A percentile compares a stretch with the other conserved stretches of the same genome.
Evolutionary conservation across 2,329 filamentous ascomycete species (phyloP).

Genomic region (Arachnopeziza araneosa): DNA sequence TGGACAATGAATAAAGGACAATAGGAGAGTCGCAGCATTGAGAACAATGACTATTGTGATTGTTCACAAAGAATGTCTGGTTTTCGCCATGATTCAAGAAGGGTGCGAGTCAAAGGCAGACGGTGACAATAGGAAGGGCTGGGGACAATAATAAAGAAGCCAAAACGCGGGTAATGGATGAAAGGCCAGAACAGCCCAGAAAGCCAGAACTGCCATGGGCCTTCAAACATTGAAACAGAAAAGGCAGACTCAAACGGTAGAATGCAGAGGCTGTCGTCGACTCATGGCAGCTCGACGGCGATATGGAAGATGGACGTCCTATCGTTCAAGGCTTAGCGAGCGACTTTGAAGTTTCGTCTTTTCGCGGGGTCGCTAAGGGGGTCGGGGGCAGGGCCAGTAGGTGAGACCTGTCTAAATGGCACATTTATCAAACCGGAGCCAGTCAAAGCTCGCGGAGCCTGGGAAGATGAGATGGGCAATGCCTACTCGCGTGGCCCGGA

Average conservation of each 20-base stretch:
- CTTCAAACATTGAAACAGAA: slow-evolving; percentile 18
- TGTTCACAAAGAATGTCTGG: slow-evolving; percentile 11
- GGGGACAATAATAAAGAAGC: slow-evolving; percentile 16
- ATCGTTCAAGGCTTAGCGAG: slow-evolving; percentile 18
- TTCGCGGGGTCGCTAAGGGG: slow-evolving; percentile 10
- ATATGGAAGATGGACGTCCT: slow-evolving; percentile 19
- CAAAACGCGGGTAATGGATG: slow-evolving; percentile 9
- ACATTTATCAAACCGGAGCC: slow-evolving; percentile 4
- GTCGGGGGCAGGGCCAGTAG: slow-evolving; percentile 5
- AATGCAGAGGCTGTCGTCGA: slow-evolving; percentile 8
- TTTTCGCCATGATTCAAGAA: slow-evolving; percentile 17
- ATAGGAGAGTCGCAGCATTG: slow-evolving; percentile 10
- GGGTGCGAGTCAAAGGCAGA: neutral
- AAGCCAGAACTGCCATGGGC: slow-evolving; percentile 5
- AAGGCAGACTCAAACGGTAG: slow-evolving; percentile 7
- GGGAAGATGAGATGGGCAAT: slow-evolving; percentile 23
- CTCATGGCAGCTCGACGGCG: neutral
- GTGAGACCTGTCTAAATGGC: neutral
- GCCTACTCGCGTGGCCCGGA: neutral
- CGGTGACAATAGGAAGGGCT: slow-evolving; percentile 10
- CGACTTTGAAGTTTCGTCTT: slow-evolving; percentile 13
- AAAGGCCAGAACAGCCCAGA: slow-evolving; percentile 7
- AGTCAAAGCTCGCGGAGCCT: slow-evolving; percentile 18
- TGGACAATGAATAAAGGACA: slow-evolving; percentile 17
- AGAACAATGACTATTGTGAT: slow-evolving; percentile 17